phyloP scores from a whole-genome alignment of 1,139 yeast species.

The Yamadazyma atlantica region DNA sequence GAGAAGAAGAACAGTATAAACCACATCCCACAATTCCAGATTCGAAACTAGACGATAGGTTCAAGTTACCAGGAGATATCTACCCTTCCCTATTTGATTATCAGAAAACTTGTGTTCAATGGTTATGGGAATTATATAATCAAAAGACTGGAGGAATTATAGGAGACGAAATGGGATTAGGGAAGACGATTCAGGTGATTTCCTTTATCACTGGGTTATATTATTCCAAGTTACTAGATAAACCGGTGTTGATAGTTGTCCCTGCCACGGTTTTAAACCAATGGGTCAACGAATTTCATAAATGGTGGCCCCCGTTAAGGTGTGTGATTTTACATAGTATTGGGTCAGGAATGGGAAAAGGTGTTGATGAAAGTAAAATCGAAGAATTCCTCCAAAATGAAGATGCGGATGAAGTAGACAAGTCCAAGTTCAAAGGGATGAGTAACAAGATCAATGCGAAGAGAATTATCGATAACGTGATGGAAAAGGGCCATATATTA shows the following conservation, averaged over 20 bases:
- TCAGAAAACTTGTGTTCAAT: conserved; percentile 87
- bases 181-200: conserved; percentile 90
- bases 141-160: conserved; percentile 93
- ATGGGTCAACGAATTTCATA: conserved; percentile 94
- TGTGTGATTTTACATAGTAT: conserved; percentile 87
- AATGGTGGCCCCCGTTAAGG: conserved; percentile 97
- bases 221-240: conserved; percentile 69
- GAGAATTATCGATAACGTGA: conserved; percentile 50
- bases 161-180: conserved; percentile 98
- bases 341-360: conserved; percentile 77
- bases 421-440: conserved; percentile 22
- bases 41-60: conserved; percentile 67
- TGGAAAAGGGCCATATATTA: conserved; percentile 71
- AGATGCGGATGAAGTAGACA: conserved; percentile 40
- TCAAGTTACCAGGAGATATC: conserved; percentile 85
- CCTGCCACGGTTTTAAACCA: conserved; percentile 96
- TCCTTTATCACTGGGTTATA: conserved; percentile 89
- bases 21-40: conserved; percentile 82
- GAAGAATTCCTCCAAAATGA: conserved; percentile 49
- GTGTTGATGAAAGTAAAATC: conserved; percentile 47
- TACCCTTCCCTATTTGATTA: conserved; percentile 85
- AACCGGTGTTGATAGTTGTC: conserved; percentile 85
- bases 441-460: conserved; percentile 42
- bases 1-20: conserved; percentile 62
- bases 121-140: conserved; percentile 77